Base-by-base conservation (phyloP, 2,329 filamentous ascomycete species). In the Teratosphaeria destructans region DNA sequence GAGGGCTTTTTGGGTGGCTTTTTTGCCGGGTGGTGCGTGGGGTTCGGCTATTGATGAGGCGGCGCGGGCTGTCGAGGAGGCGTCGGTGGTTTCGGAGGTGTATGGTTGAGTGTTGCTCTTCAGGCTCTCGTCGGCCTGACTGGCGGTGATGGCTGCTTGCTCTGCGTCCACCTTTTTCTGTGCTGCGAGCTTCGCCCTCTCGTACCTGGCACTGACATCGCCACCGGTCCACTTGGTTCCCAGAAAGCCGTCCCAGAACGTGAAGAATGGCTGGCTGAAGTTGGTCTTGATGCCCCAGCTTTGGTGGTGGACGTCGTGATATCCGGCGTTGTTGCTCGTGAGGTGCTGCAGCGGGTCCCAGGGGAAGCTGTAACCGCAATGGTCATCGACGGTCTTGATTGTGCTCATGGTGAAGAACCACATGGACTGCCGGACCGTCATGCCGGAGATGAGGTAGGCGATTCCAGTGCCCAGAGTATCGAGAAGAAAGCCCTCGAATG, bases 221-320 rank as follows among this genome's bases (percentile, higher is more conserved):
- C 78, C 85, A 56, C 89, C 90, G 61, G 82, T 84, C 86, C 91
- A 96, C 74, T 85, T 88, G 27, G 94, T 99, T 57, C 86, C 85
- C 26, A 96, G 79, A 32, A 91, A 71, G 54, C 83, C 81, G 73
- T 99, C 94, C 90, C 94, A 97, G 76, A 96, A 91, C 55, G 89
- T 96, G 77, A 97, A 96, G 77, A 92, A 95, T 3, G 90, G 90
- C 75, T 95, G 90, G 55, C 67, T 70, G 62, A 73, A 95, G 76
- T 95, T 95, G 64, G 87, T 89, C 82, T 97, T 99, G 81, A 99
- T 96, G 60, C 94, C 94, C 92, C 93, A 97, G 75, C 89, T 95
- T 76, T 99, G 94, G 77, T 99, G 94, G 76, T 99, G 94, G 61
- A 99, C 93, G 71, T 99, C 94, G 72, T 99, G 94, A 75, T 97